A percentile compares a stretch with the other conserved stretches of the same genome.
Evolutionary conservation across 139 green algal species (phyloP).

Genomic region (Choricystis sp.): DNA sequence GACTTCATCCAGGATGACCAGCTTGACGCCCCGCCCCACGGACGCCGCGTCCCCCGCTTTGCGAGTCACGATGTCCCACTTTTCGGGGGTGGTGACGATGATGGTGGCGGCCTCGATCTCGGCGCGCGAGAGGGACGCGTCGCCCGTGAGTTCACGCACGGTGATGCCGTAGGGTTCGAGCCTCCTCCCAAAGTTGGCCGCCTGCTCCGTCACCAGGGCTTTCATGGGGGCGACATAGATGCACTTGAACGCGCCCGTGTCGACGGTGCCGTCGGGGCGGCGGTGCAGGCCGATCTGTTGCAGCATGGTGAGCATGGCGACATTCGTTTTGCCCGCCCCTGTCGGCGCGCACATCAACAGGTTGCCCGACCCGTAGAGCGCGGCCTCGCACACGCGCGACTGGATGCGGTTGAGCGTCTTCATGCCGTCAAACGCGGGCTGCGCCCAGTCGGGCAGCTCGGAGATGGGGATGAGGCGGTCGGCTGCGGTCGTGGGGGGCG

Average conservation of each 20-base stretch:
- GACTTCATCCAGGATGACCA: slow-evolving; percentile 98
- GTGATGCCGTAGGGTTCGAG: slow-evolving; percentile 29
- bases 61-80: slow-evolving; percentile 99
- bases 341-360: slow-evolving; percentile 80
- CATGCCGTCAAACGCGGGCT: slow-evolving; percentile 74
- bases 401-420: slow-evolving; percentile 85
- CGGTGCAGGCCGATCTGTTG: slow-evolving; percentile 74
- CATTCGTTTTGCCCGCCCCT: slow-evolving; percentile 96
- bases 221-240: slow-evolving; percentile 99
- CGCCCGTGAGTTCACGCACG: slow-evolving; percentile 77
- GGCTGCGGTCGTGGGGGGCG: slow-evolving; percentile 1
- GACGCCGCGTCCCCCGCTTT: slow-evolving; percentile 69
- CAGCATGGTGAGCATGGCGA: slow-evolving; percentile 91
- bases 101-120: slow-evolving; percentile 88
- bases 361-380: slow-evolving; percentile 81
- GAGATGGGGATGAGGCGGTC: slow-evolving; percentile 57
- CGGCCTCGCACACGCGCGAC: slow-evolving; percentile 63
- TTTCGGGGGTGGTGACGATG: slow-evolving; percentile 98
- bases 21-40: slow-evolving; percentile 68
- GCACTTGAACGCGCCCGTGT: slow-evolving; percentile 84
- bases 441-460: slow-evolving; percentile 84
- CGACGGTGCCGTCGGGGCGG: slow-evolving; percentile 57
- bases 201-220: slow-evolving; percentile 96
- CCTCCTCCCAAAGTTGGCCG: slow-evolving; percentile 65
- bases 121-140: slow-evolving; percentile 71